These are phyloP conservation scores for Endocalyx cinctus DNA, from an alignment of 2,329 filamentous ascomycete species.

Conservation along the genomic window DNA sequence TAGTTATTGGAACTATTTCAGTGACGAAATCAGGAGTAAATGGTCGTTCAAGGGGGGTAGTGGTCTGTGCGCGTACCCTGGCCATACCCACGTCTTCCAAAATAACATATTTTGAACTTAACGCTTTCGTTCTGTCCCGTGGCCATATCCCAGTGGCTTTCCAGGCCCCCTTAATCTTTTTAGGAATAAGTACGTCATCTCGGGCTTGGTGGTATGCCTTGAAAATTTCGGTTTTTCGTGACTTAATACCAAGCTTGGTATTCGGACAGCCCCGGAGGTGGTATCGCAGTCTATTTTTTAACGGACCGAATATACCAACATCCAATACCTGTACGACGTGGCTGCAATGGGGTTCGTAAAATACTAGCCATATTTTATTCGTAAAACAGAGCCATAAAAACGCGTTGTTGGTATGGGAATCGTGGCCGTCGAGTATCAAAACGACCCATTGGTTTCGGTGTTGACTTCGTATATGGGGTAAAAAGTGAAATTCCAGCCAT, in stretches of 20 bases:
- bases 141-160: conserved; percentile 2
- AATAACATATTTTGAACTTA: conserved; percentile 5
- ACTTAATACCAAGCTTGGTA: not conserved
- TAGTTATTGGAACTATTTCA: not conserved
- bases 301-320: conserved; percentile 1
- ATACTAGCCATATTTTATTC: conserved; percentile 3
- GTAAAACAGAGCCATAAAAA: no score
- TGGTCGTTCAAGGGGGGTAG: not conserved
- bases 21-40: not conserved
- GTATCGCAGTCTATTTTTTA: conserved; percentile 2
- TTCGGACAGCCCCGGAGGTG: not conserved
- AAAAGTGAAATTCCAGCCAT: conserved; percentile 2
- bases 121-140: not conserved
- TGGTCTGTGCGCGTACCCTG: not conserved
- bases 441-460: conserved; percentile 4
- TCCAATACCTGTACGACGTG: conserved; percentile 2
- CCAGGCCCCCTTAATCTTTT: conserved; percentile 1
- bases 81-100: conserved; percentile 3
- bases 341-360: conserved; percentile 4
- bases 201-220: not conserved
- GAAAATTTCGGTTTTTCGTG: conserved; percentile 1
- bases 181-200: not conserved
- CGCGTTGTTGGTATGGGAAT: no score
- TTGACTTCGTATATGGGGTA: not conserved
- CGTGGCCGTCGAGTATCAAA: conserved; percentile 2